A percentile compares a stretch with the other conserved stretches of the same genome.
Conservation (phyloP, 2,329 filamentous ascomycete genomes). For the Cladosporium sp. region DNA sequence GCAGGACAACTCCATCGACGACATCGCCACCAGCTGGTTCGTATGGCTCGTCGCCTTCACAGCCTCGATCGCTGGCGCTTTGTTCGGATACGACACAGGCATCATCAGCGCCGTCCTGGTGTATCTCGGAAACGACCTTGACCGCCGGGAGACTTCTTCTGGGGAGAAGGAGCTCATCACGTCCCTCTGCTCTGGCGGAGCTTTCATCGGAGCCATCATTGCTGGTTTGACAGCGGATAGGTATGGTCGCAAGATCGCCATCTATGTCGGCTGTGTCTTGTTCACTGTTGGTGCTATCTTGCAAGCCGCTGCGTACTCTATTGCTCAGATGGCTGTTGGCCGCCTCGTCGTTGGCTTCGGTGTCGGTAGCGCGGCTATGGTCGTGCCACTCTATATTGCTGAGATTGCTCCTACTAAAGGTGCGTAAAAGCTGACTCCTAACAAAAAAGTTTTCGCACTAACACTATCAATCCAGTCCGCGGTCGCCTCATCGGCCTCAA, state of each 20-base stretch:
- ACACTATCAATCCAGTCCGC: conserved; percentile 41
- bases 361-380: conserved; percentile 53
- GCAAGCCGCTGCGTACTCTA: conserved; percentile 26
- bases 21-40: conserved; percentile 26
- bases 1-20: conserved; percentile 24
- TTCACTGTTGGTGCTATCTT: conserved; percentile 35
- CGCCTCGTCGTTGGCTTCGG: conserved; percentile 55
- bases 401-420: conserved; percentile 58
- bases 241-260: conserved; percentile 41
- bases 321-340: conserved; percentile 49
- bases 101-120: conserved; percentile 43
- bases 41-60: conserved; percentile 30
- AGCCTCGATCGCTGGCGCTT: conserved; percentile 27
- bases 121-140: conserved; percentile 37
- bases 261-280: conserved; percentile 44
- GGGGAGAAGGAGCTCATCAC: conserved; percentile 42
- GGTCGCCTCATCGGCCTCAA: conserved; percentile 38
- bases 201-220: conserved; percentile 40
- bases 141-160: conserved; percentile 33
- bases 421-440: background rate
- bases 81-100: conserved; percentile 40
- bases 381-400: conserved; percentile 61
- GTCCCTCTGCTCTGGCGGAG: conserved; percentile 41
- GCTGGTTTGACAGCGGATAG: conserved; percentile 40
- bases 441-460: background rate